Conservation (phyloP, 1,139 yeast genomes). For the Arxiozyma slooffiae region DNA sequence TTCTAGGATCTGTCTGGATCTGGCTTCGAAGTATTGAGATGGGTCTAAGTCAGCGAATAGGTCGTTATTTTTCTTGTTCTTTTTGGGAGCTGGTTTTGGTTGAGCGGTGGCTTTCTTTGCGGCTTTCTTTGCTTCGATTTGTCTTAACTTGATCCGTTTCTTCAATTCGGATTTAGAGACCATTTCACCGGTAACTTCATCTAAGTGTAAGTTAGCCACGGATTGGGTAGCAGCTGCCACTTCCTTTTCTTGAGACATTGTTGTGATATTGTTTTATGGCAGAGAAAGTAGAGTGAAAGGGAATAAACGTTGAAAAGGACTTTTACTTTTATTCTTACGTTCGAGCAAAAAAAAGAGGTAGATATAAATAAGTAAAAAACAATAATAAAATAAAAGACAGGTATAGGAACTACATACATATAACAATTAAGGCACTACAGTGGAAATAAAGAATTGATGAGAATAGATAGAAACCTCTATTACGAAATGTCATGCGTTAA, state of each 20-base stretch:
- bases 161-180: slow-evolving; percentile 94
- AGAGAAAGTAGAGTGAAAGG: background rate
- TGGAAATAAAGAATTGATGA: background rate
- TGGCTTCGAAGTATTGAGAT: slow-evolving; percentile 83
- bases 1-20: slow-evolving; percentile 82
- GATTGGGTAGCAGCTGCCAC: slow-evolving; percentile 63
- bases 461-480: background rate
- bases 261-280: background rate
- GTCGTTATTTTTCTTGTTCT: slow-evolving; percentile 52
- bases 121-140: slow-evolving; percentile 79
- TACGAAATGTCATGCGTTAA: no score
- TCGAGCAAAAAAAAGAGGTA: no score
- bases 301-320: background rate
- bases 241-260: slow-evolving; percentile 34
- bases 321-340: background rate
- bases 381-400: background rate
- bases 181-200: slow-evolving; percentile 91
- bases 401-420: background rate
- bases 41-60: slow-evolving; percentile 84
- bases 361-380: background rate
- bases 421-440: no score
- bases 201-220: slow-evolving; percentile 74
- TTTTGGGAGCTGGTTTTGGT: slow-evolving; percentile 38
- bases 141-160: slow-evolving; percentile 88
- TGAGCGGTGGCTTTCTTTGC: slow-evolving; percentile 50